Conservation (phyloP, 495 filamentous ascomycete genomes). For the Podospora pseudoanserina region DNA sequence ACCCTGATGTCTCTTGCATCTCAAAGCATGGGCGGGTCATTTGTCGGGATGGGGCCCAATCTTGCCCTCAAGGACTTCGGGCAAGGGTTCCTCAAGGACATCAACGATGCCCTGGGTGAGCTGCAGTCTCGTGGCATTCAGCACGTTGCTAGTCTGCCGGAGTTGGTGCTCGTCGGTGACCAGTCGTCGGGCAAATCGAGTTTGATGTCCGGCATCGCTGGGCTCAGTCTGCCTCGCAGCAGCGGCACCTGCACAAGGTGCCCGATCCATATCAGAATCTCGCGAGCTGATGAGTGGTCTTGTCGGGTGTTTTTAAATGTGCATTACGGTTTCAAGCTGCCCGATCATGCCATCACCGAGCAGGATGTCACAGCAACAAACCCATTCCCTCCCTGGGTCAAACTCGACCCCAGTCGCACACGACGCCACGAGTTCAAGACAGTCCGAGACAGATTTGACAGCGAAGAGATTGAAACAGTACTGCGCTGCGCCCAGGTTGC, state of each 20-base stretch:
- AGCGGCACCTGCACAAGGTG: constrained; percentile 72
- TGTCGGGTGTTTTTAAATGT: constrained; percentile 60
- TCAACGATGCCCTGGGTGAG: constrained; percentile 47
- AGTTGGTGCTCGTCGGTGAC: constrained; percentile 75
- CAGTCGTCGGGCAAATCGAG: constrained; percentile 79
- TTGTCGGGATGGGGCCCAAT: constrained; percentile 31
- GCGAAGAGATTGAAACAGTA: constrained; percentile 52
- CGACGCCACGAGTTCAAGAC: constrained; percentile 43
- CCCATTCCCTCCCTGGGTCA: constrained; percentile 46
- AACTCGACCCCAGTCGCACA: constrained; percentile 17
- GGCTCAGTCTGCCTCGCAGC: constrained; percentile 68
- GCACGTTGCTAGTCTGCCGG: constrained; percentile 61
- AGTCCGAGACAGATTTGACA: constrained; percentile 36
- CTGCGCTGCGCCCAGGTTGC: constrained; percentile 70
- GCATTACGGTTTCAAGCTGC: constrained; percentile 49
- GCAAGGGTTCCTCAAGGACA: constrained; percentile 38
- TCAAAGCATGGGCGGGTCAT: constrained; percentile 24
- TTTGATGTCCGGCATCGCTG: constrained; percentile 73
- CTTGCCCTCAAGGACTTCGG: constrained; percentile 41
- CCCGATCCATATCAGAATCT: constrained; percentile 72
- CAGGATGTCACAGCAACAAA: constrained; percentile 39
- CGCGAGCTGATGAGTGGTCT: constrained; percentile 55
- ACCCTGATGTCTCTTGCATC: neutral
- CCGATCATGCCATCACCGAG: constrained; percentile 29
- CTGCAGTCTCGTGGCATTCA: constrained; percentile 47